Conservation (phyloP, 257 asterid genomes). For the Haberlea rhodopensis region DNA sequence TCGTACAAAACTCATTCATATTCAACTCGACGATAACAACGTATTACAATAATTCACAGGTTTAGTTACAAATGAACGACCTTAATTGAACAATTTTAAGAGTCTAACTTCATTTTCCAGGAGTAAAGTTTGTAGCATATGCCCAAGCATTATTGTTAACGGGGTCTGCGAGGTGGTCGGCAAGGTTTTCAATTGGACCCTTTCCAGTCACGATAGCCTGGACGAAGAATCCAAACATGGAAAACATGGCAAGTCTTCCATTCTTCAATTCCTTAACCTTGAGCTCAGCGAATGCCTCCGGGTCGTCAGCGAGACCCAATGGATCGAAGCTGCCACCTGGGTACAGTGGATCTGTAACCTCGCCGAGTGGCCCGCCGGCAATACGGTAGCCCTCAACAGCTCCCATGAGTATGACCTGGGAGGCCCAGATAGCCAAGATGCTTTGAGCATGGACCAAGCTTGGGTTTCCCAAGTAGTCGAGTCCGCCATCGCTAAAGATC, state of each 20-base stretch:
- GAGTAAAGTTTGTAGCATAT: conserved; percentile 50
- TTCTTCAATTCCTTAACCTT: conserved; percentile 58
- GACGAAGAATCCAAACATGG: conserved; percentile 47
- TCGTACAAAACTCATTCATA: too few species aligned
- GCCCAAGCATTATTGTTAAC: conserved; percentile 70
- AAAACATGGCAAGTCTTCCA: conserved; percentile 50
- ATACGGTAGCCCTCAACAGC: conserved; percentile 46
- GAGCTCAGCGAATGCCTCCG: conserved; percentile 54
- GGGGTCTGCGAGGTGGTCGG: conserved; percentile 61
- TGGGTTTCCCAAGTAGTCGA: conserved; percentile 45
- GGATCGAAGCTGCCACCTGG: conserved; percentile 62
- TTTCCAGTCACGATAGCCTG: conserved; percentile 58
- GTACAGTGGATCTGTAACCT: conserved; percentile 43
- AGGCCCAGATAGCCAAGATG: conserved; percentile 44
- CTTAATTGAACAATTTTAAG: not conserved
- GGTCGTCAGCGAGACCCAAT: conserved; percentile 56
- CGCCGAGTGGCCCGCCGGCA: conserved; percentile 50
- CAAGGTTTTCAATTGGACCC: conserved; percentile 63
- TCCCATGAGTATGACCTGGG: conserved; percentile 44
- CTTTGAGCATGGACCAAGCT: conserved; percentile 43
- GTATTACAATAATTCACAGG: not conserved
- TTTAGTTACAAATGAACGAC: too few species aligned
- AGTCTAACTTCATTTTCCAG: conserved; percentile 44
- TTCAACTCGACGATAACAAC: not conserved
- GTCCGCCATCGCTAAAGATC: conserved; percentile 43